phyloP scores from a whole-genome alignment of 2,329 filamentous ascomycete genomes.

The Alternaria triticimaculans region DNA sequence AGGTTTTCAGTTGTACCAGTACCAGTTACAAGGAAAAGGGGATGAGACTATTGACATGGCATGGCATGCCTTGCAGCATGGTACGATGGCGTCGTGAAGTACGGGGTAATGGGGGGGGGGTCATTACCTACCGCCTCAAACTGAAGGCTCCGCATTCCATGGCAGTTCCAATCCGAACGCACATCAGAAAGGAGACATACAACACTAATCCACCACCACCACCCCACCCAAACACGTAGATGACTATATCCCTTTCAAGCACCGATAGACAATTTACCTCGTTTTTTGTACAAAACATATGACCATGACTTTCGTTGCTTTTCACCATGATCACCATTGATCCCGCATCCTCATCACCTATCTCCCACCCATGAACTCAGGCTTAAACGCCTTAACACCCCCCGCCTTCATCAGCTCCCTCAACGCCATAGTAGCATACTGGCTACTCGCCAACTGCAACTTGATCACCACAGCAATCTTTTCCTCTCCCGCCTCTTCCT shows the following conservation, averaged over 20 bases:
- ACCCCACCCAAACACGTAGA: too few species aligned
- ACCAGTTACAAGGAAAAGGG: not conserved
- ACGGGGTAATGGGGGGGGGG: not conserved
- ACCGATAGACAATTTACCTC: too few species aligned
- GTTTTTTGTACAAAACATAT: too few species aligned
- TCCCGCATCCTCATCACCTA: slow-evolving; percentile 17
- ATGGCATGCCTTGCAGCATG: not conserved
- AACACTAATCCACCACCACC: too few species aligned
- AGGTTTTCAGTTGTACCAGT: not conserved
- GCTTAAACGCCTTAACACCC: slow-evolving; percentile 66
- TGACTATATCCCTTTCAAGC: too few species aligned
- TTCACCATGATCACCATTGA: too few species aligned
- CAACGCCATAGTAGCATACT: slow-evolving; percentile 85
- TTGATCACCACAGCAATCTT: slow-evolving; percentile 74
- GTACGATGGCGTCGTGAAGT: not conserved
- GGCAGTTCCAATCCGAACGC: too few species aligned
- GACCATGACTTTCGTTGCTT: too few species aligned
- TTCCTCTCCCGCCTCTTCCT: slow-evolving; percentile 28
- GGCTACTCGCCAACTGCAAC: slow-evolving; percentile 77
- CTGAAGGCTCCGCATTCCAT: not conserved
- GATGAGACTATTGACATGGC: not conserved
- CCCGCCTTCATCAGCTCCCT: slow-evolving; percentile 76
- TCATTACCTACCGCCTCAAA: not conserved
- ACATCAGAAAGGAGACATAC: too few species aligned
- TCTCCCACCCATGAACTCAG: slow-evolving; percentile 64